Evolutionary conservation across 768 basidiomycete genomes (phyloP), one percentile per base, ranked within the genome.

Genomic region (Leccinum variicolor): DNA sequence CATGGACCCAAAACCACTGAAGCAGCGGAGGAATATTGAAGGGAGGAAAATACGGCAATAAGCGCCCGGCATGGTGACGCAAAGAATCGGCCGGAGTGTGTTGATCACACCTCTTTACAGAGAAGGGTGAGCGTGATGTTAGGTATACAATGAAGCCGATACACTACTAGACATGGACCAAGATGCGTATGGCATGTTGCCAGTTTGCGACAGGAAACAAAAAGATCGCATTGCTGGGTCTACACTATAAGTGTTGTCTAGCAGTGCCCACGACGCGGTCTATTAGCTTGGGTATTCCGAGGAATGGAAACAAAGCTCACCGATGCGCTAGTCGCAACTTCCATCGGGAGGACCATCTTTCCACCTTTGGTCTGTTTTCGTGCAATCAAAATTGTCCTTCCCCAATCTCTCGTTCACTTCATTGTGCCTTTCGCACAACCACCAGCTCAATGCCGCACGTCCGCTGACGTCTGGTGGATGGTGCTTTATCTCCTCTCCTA

Each of bases 371-470:
- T 90, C 88, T 48, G 89, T 84, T 69, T 83, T 92, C 33, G 74
- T 67, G 70, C 96, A 98, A 70, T 93, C 85, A 73, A 98, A 98
- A 53, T 46, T 70, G 57, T 79, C 78, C 80, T 97, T 98, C 43
- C 94, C 93, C 33, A 98, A 75, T 72, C 85, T 84, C 69, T 79
- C 79, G 66, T 96, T 98, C 56, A 98, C 94, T 67, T 89, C 89
- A 66, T 98, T 98, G 70, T 98, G 96, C 65, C 90, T 77, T 73
- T 89, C 82, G 68, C 96, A 98, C 60, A 98, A 77, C 95, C 94
- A 98, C 64, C 77, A 76, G 66, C 87, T 90, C 66, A 98, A 73
- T 52, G 76, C 81, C 2, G 74, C 75, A 56, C 90, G 77, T 48
- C 85, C 82, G 60, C 83, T 86, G 19, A 96, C 90, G 65, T 94